Evolutionary conservation across 768 basidiomycete species (phyloP).

Genomic region (Boletus rubroflammeus): DNA sequence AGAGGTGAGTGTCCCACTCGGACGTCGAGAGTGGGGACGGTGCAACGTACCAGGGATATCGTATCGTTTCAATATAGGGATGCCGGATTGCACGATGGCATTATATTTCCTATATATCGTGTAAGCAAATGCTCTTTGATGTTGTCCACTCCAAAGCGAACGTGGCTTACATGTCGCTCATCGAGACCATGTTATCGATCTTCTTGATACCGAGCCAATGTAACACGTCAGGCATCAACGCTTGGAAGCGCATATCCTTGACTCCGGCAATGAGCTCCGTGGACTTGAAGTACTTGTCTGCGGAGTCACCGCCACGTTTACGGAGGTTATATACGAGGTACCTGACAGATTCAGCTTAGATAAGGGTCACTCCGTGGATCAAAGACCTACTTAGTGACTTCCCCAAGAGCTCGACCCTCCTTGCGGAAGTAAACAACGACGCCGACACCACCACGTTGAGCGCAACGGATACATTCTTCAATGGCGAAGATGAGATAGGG

Average conservation of each 20-base stretch:
- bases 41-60: constrained; percentile 70
- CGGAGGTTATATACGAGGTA: constrained; percentile 96
- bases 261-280: constrained; percentile 94
- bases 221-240: constrained; percentile 92
- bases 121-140: background rate
- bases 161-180: constrained; percentile 69
- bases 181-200: constrained; percentile 85
- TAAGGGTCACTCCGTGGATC: background rate
- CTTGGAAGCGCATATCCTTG: constrained; percentile 93
- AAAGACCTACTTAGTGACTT: constrained; percentile 75
- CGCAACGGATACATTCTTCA: constrained; percentile 85
- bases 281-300: constrained; percentile 90
- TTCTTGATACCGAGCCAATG: constrained; percentile 93
- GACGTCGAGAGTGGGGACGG: too few species aligned
- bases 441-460: constrained; percentile 84
- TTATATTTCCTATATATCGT: constrained; percentile 73
- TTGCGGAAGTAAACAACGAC: constrained; percentile 93
- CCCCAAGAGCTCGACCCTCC: constrained; percentile 89
- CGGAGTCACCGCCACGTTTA: constrained; percentile 90
- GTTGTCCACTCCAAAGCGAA: background rate
- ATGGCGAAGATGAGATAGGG: constrained; percentile 92
- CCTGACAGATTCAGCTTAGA: constrained; percentile 33
- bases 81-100: constrained; percentile 87
- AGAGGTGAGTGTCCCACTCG: background rate
- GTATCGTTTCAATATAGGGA: constrained; percentile 75